These are phyloP conservation scores for Chimonanthus praecox DNA, from an alignment of 164 flowering plant species.

Conservation along the genomic window DNA sequence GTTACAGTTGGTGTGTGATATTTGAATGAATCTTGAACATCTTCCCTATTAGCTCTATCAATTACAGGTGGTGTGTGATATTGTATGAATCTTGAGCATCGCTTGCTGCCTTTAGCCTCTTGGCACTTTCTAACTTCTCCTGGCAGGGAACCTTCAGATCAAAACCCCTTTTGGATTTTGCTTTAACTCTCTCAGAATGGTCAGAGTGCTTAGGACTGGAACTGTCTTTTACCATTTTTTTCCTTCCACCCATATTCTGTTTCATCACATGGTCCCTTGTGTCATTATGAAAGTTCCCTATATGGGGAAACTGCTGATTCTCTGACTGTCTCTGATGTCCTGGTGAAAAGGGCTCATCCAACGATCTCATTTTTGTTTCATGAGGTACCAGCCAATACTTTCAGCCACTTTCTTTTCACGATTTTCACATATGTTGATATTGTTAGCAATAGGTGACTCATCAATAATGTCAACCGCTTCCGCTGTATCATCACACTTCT, in stretches of 20 bases:
- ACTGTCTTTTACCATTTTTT: slow-evolving; percentile 15
- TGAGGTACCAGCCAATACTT: slow-evolving; percentile 16
- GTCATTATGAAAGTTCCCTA: slow-evolving; percentile 22
- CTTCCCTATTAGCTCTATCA: slow-evolving; percentile 25
- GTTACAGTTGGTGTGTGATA: slow-evolving; percentile 15
- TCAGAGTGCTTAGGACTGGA: slow-evolving; percentile 34
- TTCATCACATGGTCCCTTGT: slow-evolving; percentile 1
- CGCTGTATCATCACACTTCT: slow-evolving; percentile 8
- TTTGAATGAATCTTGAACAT: slow-evolving; percentile 22
- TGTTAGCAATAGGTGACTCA: slow-evolving; percentile 29
- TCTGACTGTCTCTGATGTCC: slow-evolving; percentile 28
- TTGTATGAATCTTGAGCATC: slow-evolving; percentile 22
- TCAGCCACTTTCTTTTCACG: slow-evolving; percentile 32
- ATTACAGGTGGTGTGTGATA: slow-evolving; percentile 15
- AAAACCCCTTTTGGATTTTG: slow-evolving; percentile 46
- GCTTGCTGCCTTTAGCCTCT: slow-evolving; percentile 41
- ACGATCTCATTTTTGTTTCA: slow-evolving; percentile 26
- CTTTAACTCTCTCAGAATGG: slow-evolving; percentile 26
- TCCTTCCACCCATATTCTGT: neutral
- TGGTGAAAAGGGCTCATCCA: slow-evolving; percentile 24
- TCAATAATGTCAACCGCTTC: slow-evolving; percentile 35
- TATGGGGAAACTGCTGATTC: slow-evolving; percentile 19
- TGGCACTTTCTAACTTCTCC: slow-evolving; percentile 40
- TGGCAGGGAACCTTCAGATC: slow-evolving; percentile 26
- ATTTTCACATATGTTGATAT: neutral